A percentile compares a stretch with the other conserved stretches of the same genome.
These are phyloP conservation scores for Pseudogymnoascus sp. DNA, from an alignment of 2,329 filamentous ascomycete genomes.

Conservation along the genomic window DNA sequence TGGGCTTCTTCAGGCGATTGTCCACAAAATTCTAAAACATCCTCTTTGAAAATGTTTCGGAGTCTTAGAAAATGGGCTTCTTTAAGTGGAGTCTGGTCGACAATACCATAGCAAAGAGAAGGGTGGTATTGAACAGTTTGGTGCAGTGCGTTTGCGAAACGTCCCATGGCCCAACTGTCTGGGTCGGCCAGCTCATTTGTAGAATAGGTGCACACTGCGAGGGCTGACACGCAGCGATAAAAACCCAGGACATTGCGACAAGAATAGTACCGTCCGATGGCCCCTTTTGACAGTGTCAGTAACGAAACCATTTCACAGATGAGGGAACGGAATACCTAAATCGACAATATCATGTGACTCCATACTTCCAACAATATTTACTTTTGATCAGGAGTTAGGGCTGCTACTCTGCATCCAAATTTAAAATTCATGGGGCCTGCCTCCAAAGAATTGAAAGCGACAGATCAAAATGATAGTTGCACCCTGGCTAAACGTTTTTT, in stretches of 20 bases:
- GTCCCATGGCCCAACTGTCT: not conserved
- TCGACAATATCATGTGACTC: not conserved
- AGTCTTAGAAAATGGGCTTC: slow-evolving; percentile 18
- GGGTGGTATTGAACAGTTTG: slow-evolving; percentile 18
- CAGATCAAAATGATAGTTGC: not conserved
- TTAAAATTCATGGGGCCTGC: not conserved
- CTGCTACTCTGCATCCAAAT: not conserved
- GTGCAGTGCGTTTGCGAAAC: slow-evolving; percentile 7
- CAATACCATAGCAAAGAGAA: slow-evolving; percentile 17
- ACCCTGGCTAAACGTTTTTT: not conserved
- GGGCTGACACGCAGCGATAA: not conserved
- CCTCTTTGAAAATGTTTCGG: slow-evolving; percentile 15
- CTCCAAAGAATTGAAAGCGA: not conserved
- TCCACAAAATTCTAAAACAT: slow-evolving; percentile 16
- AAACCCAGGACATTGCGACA: not conserved
- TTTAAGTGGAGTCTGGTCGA: slow-evolving; percentile 8
- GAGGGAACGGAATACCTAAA: not conserved
- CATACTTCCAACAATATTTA: not conserved
- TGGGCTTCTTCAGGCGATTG: not conserved
- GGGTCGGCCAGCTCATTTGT: not conserved
- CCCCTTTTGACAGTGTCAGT: not conserved
- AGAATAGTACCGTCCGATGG: not conserved
- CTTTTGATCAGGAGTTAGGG: not conserved
- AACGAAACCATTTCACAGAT: not conserved
- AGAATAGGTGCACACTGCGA: not conserved